Evolutionary conservation across 1,139 yeast species (phyloP), one percentile per base, ranked within the genome.

Genomic region (Nakaseomyces uthaithaninus): DNA sequence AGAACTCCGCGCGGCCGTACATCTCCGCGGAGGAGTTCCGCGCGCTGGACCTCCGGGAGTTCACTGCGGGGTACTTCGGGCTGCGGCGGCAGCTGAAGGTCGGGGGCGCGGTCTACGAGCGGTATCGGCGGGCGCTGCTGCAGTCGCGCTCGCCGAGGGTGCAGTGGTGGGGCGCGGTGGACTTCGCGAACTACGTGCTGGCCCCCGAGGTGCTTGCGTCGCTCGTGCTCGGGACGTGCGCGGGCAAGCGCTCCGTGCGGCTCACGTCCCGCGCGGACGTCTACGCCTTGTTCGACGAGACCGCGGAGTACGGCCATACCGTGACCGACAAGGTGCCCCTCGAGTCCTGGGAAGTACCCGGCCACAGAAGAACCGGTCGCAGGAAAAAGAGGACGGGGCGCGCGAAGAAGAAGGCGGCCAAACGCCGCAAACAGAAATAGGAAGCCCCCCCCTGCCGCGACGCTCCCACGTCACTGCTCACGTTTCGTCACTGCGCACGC

Each of bases 1-100:
- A 58, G 9, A 45, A 51, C 1, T 74, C 80, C 0, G 47, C 54
- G 1, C 64, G 68, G 30, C 64, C 69, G 3, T 62, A 71, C 1
- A 62, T 80, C 49, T 65, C 80, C 3, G 64, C 63, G 16, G 55
- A 61, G 18, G 83, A 77, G 36, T 65, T 74, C 36, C 63, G 71
- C 51, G 60, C 59, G 11, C 54, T 77, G 16, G 68, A 74, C 24
- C 69, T 79, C 64, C 50, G 59, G 11, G 50, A 56, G 18, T 77
- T 72, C 49, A 62, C 66, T 8, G 77, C 76, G n/a, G 89, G 89
- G 0, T 80, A 71, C 51, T 71, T 72, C 49, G 89, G 89, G 0
- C 59, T 72, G 30, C 66, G 68, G 44, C 62, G 86, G 41, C 84
- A 80, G 47, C 65, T 71, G 41, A 56, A 64, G 12, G 68, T 80